These are phyloP conservation scores for Ogataea populi-albae DNA, from an alignment of 805 yeast species.

Conservation along the genomic window DNA sequence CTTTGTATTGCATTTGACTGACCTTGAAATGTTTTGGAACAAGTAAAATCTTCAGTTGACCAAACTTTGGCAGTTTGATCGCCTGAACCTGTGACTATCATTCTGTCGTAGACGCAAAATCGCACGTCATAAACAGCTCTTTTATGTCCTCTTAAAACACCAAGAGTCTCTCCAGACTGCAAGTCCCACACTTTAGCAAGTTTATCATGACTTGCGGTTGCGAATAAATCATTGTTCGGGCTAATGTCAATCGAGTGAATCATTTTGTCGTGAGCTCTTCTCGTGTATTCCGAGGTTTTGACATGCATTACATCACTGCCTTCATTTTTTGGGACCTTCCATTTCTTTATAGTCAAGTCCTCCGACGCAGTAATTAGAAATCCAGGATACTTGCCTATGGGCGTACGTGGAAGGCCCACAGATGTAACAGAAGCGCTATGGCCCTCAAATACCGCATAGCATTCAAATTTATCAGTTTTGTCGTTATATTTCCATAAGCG, in stretches of 20 bases:
- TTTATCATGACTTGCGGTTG: slow-evolving; percentile 93
- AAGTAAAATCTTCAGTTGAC: slow-evolving; percentile 76
- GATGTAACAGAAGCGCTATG: slow-evolving; percentile 88
- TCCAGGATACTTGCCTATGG: slow-evolving; percentile 46
- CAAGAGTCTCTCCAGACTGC: slow-evolving; percentile 82
- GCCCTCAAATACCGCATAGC: slow-evolving; percentile 70
- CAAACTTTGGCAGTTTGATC: slow-evolving; percentile 89
- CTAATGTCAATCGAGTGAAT: slow-evolving; percentile 86
- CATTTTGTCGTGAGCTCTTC: slow-evolving; percentile 96
- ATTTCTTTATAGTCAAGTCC: slow-evolving; percentile 81
- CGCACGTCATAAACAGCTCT: slow-evolving; percentile 93
- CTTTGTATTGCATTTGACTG: slow-evolving; percentile 91
- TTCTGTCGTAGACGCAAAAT: slow-evolving; percentile 77
- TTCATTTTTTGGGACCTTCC: slow-evolving; percentile 59
- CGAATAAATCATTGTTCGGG: slow-evolving; percentile 86
- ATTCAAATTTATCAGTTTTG: slow-evolving; percentile 35
- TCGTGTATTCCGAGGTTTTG: slow-evolving; percentile 75
- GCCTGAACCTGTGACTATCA: slow-evolving; percentile 82
- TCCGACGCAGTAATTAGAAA: slow-evolving; percentile 80
- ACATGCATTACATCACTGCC: slow-evolving; percentile 31
- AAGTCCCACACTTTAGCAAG: slow-evolving; percentile 87
- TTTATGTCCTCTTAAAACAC: slow-evolving; percentile 83
- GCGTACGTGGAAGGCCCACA: slow-evolving; percentile 64
- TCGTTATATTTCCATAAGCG: slow-evolving; percentile 73
- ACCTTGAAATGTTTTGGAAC: slow-evolving; percentile 85